These are phyloP conservation scores for Wickerhamomyces xylosicus DNA, from an alignment of 805 yeast species.

Conservation along the genomic window DNA sequence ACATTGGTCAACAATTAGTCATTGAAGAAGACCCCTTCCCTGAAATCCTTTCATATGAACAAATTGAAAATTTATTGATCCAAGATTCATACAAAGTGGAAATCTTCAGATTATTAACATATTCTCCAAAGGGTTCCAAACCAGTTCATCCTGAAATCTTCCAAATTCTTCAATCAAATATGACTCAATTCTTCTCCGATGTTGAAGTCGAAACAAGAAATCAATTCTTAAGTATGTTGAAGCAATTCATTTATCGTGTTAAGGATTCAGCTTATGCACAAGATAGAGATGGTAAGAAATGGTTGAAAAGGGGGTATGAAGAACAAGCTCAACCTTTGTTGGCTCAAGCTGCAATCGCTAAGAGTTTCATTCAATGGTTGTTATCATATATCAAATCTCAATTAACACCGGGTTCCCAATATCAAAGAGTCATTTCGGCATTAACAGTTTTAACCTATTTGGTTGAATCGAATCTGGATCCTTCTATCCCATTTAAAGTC, in stretches of 20 bases:
- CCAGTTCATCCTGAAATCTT: conserved; percentile 39
- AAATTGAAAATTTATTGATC: conserved; percentile 31
- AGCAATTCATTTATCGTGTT: conserved; percentile 52
- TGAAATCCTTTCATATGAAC: conserved; percentile 23
- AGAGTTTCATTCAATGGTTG: conserved; percentile 32
- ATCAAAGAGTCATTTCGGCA: conserved; percentile 41
- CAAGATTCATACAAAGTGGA: conserved; percentile 36
- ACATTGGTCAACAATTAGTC: conserved; percentile 53
- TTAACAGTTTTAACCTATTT: conserved; percentile 35
- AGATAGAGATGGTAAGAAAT: conserved; percentile 38
- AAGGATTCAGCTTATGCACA: conserved; percentile 59
- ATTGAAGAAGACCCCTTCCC: conserved; percentile 42
- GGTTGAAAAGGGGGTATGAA: conserved; percentile 27
- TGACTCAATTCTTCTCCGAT: conserved; percentile 51
- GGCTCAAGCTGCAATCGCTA: conserved; percentile 21
- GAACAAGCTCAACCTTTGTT: conserved; percentile 25
- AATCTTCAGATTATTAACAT: conserved; percentile 50
- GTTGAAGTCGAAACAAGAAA: conserved; percentile 59
- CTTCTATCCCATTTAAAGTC: conserved; percentile 29
- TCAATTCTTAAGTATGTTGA: conserved; percentile 49
- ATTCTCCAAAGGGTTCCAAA: conserved; percentile 50
- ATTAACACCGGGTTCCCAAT: conserved; percentile 46
- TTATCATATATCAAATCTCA: conserved; percentile 25
- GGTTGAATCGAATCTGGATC: conserved; percentile 48
- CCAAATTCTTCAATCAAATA: conserved; percentile 29